Conservation (phyloP, 768 basidiomycete species). For the Phlegmacium glaucopus region DNA sequence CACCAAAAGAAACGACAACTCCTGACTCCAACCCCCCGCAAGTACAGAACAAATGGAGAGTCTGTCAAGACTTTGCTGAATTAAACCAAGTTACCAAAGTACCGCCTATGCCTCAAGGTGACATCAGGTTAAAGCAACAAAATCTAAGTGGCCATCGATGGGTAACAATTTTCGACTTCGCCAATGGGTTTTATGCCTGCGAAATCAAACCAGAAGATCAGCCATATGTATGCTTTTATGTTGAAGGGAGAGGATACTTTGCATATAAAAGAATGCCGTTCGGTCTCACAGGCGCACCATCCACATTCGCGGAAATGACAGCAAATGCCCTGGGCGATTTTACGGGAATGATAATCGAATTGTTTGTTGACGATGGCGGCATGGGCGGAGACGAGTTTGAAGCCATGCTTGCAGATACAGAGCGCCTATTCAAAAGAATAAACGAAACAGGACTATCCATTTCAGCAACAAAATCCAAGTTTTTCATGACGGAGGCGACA, state of each 20-base stretch:
- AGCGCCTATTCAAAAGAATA: conserved; percentile 20
- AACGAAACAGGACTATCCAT: conserved; percentile 26
- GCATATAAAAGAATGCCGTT: conserved; percentile 34
- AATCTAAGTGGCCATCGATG: conserved; percentile 28
- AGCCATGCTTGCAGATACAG: conserved; percentile 19
- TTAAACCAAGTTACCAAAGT: conserved; percentile 27
- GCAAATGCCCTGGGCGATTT: conserved; percentile 31
- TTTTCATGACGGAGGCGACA: conserved; percentile 31
- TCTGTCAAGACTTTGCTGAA: conserved; percentile 31
- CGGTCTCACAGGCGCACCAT: conserved; percentile 36
- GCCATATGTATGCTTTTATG: conserved; percentile 31
- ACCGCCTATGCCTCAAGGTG: conserved; percentile 29
- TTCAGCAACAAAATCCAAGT: conserved; percentile 26
- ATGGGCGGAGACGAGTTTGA: conserved; percentile 28
- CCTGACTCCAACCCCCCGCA: neutral
- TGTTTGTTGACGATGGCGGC: conserved; percentile 40
- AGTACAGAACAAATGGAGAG: conserved; percentile 23
- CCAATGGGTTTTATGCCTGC: conserved; percentile 29
- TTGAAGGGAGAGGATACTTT: conserved; percentile 33
- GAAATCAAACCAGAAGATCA: conserved; percentile 22
- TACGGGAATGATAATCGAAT: conserved; percentile 14
- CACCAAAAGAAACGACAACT: conserved; percentile 7
- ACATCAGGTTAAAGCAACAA: conserved; percentile 34
- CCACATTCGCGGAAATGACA: conserved; percentile 30
- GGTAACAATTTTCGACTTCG: conserved; percentile 31